phyloP scores from a whole-genome alignment of 2,329 filamentous ascomycete species.

The Alternaria infectoria region DNA sequence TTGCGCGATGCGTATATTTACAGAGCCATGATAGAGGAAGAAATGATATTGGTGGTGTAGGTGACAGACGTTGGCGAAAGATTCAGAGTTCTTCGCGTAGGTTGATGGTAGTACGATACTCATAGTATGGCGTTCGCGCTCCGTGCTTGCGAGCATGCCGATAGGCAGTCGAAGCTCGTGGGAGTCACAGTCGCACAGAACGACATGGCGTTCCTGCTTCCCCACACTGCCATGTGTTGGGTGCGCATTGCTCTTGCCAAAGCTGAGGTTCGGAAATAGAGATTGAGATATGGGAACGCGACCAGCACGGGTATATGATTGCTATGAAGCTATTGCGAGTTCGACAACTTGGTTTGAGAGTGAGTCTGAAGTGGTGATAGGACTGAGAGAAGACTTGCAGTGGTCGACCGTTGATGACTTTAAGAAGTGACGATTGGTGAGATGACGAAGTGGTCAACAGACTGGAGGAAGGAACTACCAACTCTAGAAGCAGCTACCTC shows the following conservation, averaged over 20 bases:
- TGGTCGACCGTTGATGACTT: neutral
- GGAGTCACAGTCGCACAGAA: constrained; percentile 11
- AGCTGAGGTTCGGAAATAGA: neutral
- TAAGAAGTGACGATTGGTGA: neutral
- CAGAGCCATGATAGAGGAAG: neutral
- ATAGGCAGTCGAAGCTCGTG: constrained; percentile 10
- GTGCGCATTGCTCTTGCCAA: neutral
- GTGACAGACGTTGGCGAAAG: neutral
- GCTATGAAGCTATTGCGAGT: neutral
- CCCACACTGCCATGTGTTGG: neutral
- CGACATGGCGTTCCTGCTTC: constrained; percentile 1
- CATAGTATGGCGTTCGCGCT: neutral
- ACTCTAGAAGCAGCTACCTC: neutral
- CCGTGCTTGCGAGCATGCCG: neutral
- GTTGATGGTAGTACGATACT: constrained; percentile 7
- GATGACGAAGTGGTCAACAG: neutral
- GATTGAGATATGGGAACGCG: neutral
- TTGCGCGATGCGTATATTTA: neutral
- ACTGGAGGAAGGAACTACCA: neutral
- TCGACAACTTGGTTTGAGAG: neutral
- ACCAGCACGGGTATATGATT: neutral
- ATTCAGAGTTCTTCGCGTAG: neutral
- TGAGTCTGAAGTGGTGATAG: neutral
- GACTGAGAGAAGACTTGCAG: neutral
- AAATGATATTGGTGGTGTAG: neutral